Evolutionary conservation across 768 basidiomycete species (phyloP).

Genomic region (Trametes coccinea): DNA sequence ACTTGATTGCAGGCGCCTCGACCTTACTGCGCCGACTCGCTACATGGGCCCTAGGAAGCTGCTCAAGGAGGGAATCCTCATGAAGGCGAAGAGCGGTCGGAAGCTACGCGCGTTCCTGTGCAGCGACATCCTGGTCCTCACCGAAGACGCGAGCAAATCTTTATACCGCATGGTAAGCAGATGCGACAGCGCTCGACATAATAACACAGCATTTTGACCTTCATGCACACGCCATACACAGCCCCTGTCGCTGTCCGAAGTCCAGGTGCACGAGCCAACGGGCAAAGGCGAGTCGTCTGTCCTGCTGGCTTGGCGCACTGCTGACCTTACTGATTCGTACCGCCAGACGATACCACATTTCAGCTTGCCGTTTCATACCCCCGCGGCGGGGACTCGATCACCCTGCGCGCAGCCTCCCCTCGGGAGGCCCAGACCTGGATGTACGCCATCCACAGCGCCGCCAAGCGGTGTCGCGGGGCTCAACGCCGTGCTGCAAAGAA

Average conservation of each 20-base stretch:
- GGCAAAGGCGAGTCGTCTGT: conserved; percentile 45
- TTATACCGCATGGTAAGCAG: conserved; percentile 80
- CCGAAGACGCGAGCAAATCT: conserved; percentile 66
- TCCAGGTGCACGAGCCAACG: conserved; percentile 55
- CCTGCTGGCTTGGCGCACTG: neutral
- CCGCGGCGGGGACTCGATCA: conserved; percentile 22
- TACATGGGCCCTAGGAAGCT: conserved; percentile 80
- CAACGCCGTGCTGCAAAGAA: conserved; percentile 38
- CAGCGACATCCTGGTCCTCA: conserved; percentile 86
- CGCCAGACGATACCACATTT: conserved; percentile 67
- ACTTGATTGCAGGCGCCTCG: conserved; percentile 56
- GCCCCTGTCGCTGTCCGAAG: conserved; percentile 77
- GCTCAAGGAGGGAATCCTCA: conserved; percentile 73
- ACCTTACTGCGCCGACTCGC: conserved; percentile 88
- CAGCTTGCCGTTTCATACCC: conserved; percentile 22
- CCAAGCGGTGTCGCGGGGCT: conserved; percentile 45
- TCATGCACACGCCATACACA: conserved; percentile 28
- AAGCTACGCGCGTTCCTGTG: conserved; percentile 80
- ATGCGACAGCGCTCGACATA: neutral
- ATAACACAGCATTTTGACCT: neutral
- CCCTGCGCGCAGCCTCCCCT: conserved; percentile 44
- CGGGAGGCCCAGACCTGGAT: conserved; percentile 62
- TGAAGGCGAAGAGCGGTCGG: conserved; percentile 83
- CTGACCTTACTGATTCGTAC: neutral
- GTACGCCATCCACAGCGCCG: conserved; percentile 45